Evolutionary conservation across 306 rosid species (phyloP), one percentile per base, ranked within the genome.

Genomic region (Delonix regia): DNA sequence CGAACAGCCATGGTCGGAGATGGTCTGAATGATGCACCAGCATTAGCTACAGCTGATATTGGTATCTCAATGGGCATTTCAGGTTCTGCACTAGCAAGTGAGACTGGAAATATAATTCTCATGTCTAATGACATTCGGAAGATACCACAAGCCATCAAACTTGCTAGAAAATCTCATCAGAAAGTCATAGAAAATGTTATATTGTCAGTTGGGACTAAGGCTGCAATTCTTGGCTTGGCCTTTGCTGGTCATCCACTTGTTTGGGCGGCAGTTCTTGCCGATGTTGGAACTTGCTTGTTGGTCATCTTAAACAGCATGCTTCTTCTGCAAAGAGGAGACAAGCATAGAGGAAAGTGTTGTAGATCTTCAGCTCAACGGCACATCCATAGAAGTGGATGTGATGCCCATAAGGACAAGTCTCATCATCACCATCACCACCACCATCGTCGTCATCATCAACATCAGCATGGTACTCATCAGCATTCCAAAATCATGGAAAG

Each of bases 201-300:
- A 67, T 63, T 95, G 61, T 88, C 99, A 0, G 65, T 95, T 56
- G 66, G 70, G 70, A 86, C 94, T 5, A 95, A 93, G 87, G 82
- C 33, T 15, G 90, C 87, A 0, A 89, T 95, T 41, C 73, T 95
- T 16, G 96, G 87, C 25, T 84, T 95, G 56, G 97, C 94, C 66
- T 62, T 95, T 80, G 96, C 83, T 21, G 99, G 99, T 41, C 88
- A 93, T 76, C 99, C 99, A 4, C 86, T 93, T 60, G 89, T 95
- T 69, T 93, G 99, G 98, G 99, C 98, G 21, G 99, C 99, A 56
- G 99, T 95, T 85, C 92, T 93, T 45, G 98, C 97, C 7, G 99
- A 95, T 83, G 97, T 90, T 55, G 99, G 99, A 71, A 93, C 97
- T 10, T 93, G 99, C 76, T 10, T 95, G 51, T 78, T 91, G 30